phyloP scores from a whole-genome alignment of 176 grass and related monocot genomes.

The Rhynchospora breviuscula region DNA sequence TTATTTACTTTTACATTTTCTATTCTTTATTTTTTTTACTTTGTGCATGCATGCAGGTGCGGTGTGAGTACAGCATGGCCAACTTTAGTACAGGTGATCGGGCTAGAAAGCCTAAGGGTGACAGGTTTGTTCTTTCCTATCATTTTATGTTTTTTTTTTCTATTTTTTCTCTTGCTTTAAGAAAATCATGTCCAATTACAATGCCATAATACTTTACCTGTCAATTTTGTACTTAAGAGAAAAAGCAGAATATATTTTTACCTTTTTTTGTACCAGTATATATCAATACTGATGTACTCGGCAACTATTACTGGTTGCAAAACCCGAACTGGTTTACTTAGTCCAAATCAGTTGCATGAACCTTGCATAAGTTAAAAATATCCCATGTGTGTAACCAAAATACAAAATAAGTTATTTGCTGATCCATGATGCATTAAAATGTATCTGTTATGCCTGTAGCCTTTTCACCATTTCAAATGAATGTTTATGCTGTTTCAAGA shows the following conservation, averaged over 20 bases:
- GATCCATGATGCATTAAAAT: background rate
- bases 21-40: background rate
- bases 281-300: background rate
- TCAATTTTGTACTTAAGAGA: background rate
- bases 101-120: slow-evolving; percentile 78
- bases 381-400: background rate
- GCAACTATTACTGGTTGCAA: background rate
- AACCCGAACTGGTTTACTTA: background rate
- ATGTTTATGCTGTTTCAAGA: background rate
- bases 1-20: slow-evolving; percentile 24
- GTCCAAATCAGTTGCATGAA: background rate
- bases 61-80: slow-evolving; percentile 97
- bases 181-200: background rate
- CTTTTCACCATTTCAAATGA: background rate
- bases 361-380: background rate
- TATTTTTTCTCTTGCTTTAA: background rate
- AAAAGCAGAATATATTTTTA: background rate
- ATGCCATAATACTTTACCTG: background rate
- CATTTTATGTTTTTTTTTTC: background rate
- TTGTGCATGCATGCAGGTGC: slow-evolving; percentile 50
- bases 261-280: background rate
- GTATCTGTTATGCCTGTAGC: background rate
- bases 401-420: background rate
- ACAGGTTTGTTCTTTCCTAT: slow-evolving; percentile 51
- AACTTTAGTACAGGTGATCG: slow-evolving; percentile 97